Evolutionary conservation across 352 stramenopile genomes (phyloP), one percentile per base, ranked within the genome.

Genomic region (Phytophthora pinifolia): DNA sequence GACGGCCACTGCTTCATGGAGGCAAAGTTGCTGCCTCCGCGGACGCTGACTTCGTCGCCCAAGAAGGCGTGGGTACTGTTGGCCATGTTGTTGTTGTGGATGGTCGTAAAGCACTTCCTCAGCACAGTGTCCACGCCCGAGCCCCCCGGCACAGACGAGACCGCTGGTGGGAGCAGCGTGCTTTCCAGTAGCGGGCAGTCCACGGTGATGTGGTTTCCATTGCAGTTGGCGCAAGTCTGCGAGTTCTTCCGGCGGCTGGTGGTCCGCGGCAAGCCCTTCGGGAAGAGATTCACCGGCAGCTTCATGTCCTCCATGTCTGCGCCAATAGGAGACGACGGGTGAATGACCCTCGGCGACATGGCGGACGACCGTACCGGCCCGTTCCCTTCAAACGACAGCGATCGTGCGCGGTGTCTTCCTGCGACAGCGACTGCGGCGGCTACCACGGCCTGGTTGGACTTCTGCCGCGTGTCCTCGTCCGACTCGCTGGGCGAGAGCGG

Each of bases 41-140:
- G 80, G 25, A 94, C 82, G 63, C 82, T 92, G n/a, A 89, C 82
- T 74, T 94, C 84, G 36, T 94, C 84, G 7, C 84, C 84, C 45
- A 94, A 33, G 62, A 92, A 94, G 6, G 84, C 80, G 43, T 91
- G 82, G 5, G 84, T 91, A 54, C 82, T 92, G 65, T 94, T 94
- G 14, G 77, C 76, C 41, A 88, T 66, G 46, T 90, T 90, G 62
- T 88, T 80, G 51, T 94, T 94, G 65, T 94, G 84, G 35, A 92
- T 85, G 7, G 80, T 92, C 30, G 84, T 94, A 51, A 88, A 94
- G 57, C 78, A 89, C 54, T 92, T 94, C 39, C 84, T 80, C n/a
- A 94, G 65, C 42, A 88, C 74, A 27, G 82, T 90, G 49, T 91
- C 84, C 9, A 91, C 77, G 25, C 46, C 65, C 7, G 54, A 54